Percentiles rank a stretch among this genome's conserved stretches.
Evolutionary conservation across 75 land plant species (phyloP).

Genomic region (Picea glauca): DNA sequence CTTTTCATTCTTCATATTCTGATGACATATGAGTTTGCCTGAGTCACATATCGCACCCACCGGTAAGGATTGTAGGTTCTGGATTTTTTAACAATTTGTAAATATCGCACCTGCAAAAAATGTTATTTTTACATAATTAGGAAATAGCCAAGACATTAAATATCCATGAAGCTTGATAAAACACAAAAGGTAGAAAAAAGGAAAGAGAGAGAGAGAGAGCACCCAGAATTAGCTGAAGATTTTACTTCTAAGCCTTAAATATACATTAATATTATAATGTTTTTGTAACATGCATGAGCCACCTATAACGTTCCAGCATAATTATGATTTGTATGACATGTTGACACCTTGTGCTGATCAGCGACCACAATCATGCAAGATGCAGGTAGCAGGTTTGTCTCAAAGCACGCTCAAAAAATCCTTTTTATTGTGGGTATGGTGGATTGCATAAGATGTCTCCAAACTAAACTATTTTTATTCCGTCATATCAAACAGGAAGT

Average conservation of each 20-base stretch:
- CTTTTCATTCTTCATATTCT: conserved; percentile 41
- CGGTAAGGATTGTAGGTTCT: conserved; percentile 86
- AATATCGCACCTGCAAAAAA: conserved; percentile 69
- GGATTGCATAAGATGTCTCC: neutral
- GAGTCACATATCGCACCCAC: conserved; percentile 97
- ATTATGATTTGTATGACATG: neutral
- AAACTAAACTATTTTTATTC: neutral
- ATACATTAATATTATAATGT: neutral
- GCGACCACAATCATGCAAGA: neutral
- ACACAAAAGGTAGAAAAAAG: neutral
- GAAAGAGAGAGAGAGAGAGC: neutral
- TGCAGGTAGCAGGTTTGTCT: neutral
- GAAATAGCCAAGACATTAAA: neutral
- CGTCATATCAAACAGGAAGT: neutral
- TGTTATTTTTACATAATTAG: neutral
- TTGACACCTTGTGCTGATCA: neutral
- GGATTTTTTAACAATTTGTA: conserved; percentile 93
- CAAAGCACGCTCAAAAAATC: neutral
- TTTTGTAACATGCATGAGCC: neutral
- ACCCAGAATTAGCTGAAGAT: neutral
- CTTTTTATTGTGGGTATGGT: neutral
- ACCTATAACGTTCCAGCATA: neutral
- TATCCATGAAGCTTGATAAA: neutral
- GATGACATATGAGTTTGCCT: conserved; percentile 89
- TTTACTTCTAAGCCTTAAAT: neutral